Conservation (phyloP, 495 filamentous ascomycete species). For the Podospora fimiseda region DNA sequence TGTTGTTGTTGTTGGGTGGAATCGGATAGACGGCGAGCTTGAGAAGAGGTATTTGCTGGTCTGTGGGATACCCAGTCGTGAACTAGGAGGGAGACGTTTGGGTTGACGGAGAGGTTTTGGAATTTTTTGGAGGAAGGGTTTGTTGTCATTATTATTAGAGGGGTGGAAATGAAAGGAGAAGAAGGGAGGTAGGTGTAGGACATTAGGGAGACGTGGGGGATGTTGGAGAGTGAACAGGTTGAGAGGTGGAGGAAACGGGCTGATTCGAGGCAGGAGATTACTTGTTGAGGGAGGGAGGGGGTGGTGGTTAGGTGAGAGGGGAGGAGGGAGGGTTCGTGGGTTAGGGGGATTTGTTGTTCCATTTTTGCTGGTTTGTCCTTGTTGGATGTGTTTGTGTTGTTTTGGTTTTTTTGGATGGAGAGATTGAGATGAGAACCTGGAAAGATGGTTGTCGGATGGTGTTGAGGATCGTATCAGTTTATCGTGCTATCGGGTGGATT, state of each 20-base stretch:
- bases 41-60: conserved; percentile 63
- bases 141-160: conserved; percentile 89
- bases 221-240: conserved; percentile 65
- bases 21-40: conserved; percentile 49
- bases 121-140: conserved; percentile 86
- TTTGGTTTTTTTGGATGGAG: background rate
- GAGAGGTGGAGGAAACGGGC: conserved; percentile 95
- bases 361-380: conserved; percentile 19
- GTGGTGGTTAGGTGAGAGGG: conserved; percentile 64
- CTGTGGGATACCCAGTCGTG: conserved; percentile 97
- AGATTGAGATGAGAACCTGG: background rate
- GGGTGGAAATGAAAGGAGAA: conserved; percentile 65
- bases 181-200: conserved; percentile 95
- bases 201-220: conserved; percentile 94
- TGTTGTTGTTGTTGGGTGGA: conserved; percentile 30
- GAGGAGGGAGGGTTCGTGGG: conserved; percentile 67
- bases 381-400: background rate
- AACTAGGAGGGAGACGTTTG: conserved; percentile 86
- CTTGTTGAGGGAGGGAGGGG: conserved; percentile 67
- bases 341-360: conserved; percentile 55
- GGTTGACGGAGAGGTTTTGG: conserved; percentile 77
- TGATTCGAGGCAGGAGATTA: conserved; percentile 86
- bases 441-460: background rate
- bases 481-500: no score
- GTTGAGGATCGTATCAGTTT: no score